Evolutionary conservation across 768 basidiomycete species (phyloP), one percentile per base, ranked within the genome.

Genomic region (Leccinum uliginosum): DNA sequence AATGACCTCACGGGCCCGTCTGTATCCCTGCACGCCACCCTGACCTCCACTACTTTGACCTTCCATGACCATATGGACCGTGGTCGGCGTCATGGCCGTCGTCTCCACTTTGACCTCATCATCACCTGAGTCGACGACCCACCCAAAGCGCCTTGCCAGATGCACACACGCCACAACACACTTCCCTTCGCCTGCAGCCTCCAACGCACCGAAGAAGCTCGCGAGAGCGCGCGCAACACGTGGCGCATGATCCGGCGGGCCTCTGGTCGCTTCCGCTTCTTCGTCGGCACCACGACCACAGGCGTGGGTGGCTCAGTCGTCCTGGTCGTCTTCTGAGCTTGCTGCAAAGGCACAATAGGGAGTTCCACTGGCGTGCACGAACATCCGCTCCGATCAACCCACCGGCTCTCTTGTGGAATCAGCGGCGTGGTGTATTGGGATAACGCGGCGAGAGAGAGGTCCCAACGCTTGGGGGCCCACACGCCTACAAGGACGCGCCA

Each of bases 401-500:
- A 93, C 1, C 82, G 83, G 62, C 79, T 92, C 63, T 82, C 82
- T 7, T 86, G 80, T 1, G 89, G 90, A 11, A 77, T 75, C 17
- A 71, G 71, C 4, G 89, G 88, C 15, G 80, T 83, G 8, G 82
- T 89, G 68, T 91, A 92, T 55, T 82, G 85, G 14, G 84, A 77
- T 51, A 96, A 79, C 3, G 88, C 84, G n/a, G 82, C 67, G 24
- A 89, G 70, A 5, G 91, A 82, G 45, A 95, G 76, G 61, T 97
- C 95, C 85, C 87, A 91, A 46, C 75, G 77, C 68, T 83, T 85
- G 6, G 95, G 94, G 1, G 82, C 80, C 97, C 97, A 98, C 12
- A 98, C 84, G 7, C 95, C 97, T 60, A 98, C 83, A 14, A 99
- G 81, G n/a, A 97, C 85, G 53, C 93, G 86, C 94, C 96, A 99